These are phyloP conservation scores for Phalaenopsis equestris DNA, from an alignment of 106 monocot species.

Conservation along the genomic window DNA sequence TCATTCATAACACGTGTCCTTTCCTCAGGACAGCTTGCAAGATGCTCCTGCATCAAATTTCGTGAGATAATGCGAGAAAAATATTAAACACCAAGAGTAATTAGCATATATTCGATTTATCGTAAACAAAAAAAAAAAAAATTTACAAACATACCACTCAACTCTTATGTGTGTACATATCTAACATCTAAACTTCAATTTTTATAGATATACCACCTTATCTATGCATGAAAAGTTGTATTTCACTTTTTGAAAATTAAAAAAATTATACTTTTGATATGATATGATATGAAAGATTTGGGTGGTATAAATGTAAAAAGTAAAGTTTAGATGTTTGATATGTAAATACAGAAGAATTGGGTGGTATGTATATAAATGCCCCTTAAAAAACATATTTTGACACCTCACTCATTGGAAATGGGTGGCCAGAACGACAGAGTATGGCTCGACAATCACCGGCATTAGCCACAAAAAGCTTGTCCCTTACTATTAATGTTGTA, in stretches of 20 bases:
- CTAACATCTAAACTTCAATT: too few relatives aligned
- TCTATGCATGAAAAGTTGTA: too few relatives aligned
- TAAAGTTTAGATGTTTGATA: too few relatives aligned
- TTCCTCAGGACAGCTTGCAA: slow-evolving; percentile 80
- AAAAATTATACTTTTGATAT: too few relatives aligned
- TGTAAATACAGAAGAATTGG: too few relatives aligned
- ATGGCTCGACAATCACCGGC: slow-evolving; percentile 97
- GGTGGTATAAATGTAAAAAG: too few relatives aligned
- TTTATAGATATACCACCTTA: too few relatives aligned
- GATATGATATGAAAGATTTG: too few relatives aligned
- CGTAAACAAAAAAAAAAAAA: not conserved
- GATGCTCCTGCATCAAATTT: slow-evolving; percentile 57
- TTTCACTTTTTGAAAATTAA: too few relatives aligned
- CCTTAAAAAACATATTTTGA: not conserved
- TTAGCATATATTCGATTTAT: not conserved
- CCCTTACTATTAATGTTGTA: slow-evolving; percentile 48
- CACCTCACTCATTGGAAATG: slow-evolving; percentile 77
- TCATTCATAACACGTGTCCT: slow-evolving; percentile 53
- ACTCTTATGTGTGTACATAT: too few relatives aligned
- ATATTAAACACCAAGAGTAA: not conserved
- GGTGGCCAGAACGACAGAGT: slow-evolving; percentile 56
- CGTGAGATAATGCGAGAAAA: not conserved
- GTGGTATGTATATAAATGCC: too few relatives aligned
- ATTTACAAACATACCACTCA: too few relatives aligned
- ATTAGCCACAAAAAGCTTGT: slow-evolving; percentile 88